These are phyloP conservation scores for Daldinia childiae DNA, from an alignment of 495 filamentous ascomycete genomes.

Conservation along the genomic window DNA sequence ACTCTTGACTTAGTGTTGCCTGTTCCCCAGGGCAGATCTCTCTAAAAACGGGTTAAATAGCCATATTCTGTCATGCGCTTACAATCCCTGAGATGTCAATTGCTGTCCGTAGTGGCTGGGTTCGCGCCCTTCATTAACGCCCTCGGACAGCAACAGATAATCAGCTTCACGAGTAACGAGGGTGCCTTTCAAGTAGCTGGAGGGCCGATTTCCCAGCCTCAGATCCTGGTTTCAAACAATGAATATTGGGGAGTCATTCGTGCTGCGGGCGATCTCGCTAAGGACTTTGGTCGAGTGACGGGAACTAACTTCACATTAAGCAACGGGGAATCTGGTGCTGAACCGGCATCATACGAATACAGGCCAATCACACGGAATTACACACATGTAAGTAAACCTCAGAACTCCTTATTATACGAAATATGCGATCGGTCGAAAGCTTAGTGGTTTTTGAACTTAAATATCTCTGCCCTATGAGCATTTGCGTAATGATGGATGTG, in stretches of 20 bases:
- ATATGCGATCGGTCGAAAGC: neutral
- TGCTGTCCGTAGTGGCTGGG: slow-evolving; percentile 17
- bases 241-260: slow-evolving; percentile 76
- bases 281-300: slow-evolving; percentile 77
- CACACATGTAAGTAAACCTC: slow-evolving; percentile 51
- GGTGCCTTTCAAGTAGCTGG: slow-evolving; percentile 58
- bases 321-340: slow-evolving; percentile 54
- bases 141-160: slow-evolving; percentile 65
- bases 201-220: slow-evolving; percentile 53
- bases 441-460: neutral
- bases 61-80: slow-evolving; percentile 14
- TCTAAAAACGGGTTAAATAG: neutral
- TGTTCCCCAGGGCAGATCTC: neutral
- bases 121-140: slow-evolving; percentile 48
- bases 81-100: neutral
- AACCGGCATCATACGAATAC: slow-evolving; percentile 53
- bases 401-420: neutral
- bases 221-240: slow-evolving; percentile 61
- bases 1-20: neutral
- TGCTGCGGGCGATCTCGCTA: slow-evolving; percentile 70
- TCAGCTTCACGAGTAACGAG: slow-evolving; percentile 56
- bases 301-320: slow-evolving; percentile 67
- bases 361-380: slow-evolving; percentile 57
- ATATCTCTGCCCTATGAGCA: neutral
- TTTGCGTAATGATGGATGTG: neutral